These are phyloP conservation scores for Cerioporus squamosus DNA, from an alignment of 1,284 basidiomycete species.

Conservation along the genomic window DNA sequence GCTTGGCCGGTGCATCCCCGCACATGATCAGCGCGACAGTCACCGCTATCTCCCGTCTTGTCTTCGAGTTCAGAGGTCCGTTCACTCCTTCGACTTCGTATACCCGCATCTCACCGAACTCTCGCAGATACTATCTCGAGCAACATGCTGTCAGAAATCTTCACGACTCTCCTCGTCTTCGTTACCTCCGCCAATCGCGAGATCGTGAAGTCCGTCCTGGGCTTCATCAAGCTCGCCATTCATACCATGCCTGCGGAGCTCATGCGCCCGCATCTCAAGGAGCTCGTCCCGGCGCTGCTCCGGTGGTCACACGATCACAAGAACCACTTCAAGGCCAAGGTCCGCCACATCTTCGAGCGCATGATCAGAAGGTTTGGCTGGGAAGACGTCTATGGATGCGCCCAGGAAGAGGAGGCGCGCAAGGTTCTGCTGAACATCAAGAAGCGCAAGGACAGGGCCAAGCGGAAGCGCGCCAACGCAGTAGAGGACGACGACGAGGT, in stretches of 20 bases:
- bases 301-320: slow-evolving; percentile 97
- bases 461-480: slow-evolving; percentile 64
- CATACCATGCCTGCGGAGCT: slow-evolving; percentile 80
- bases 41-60: slow-evolving; percentile 89
- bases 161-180: slow-evolving; percentile 90
- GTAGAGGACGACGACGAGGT: slow-evolving; percentile 60
- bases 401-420: slow-evolving; percentile 74
- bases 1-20: slow-evolving; percentile 90
- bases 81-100: neutral
- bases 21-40: slow-evolving; percentile 99
- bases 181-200: slow-evolving; percentile 93
- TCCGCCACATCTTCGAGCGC: slow-evolving; percentile 96
- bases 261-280: slow-evolving; percentile 76
- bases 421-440: slow-evolving; percentile 91
- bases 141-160: slow-evolving; percentile 85
- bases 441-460: slow-evolving; percentile 90
- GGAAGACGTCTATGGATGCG: slow-evolving; percentile 80
- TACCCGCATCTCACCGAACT: neutral
- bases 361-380: slow-evolving; percentile 92
- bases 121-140: slow-evolving; percentile 68
- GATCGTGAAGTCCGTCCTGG: slow-evolving; percentile 96
- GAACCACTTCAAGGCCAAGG: slow-evolving; percentile 98
- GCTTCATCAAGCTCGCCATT: slow-evolving; percentile 93
- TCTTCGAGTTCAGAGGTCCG: slow-evolving; percentile 96
- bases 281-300: slow-evolving; percentile 85